Percentiles rank a stretch among this genome's conserved stretches.
Conservation (phyloP, 2,329 filamentous ascomycete genomes). For the Fusarium nanum region DNA sequence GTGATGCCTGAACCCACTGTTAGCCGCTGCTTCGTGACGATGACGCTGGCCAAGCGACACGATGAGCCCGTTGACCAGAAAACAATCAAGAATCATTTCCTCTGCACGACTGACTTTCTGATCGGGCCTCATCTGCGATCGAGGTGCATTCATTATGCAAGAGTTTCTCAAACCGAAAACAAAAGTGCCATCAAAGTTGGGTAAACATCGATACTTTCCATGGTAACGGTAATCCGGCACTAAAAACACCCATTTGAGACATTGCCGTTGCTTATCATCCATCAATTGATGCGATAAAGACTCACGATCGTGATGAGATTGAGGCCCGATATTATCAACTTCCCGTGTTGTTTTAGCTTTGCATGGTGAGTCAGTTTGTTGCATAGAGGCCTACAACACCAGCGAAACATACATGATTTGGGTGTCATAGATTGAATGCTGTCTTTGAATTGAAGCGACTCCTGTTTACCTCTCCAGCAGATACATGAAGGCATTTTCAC, state of each 20-base stretch:
- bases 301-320: neutral
- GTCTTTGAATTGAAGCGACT: neutral
- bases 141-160: slow-evolving; percentile 7
- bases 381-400: neutral
- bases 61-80: slow-evolving; percentile 9
- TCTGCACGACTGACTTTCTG: slow-evolving; percentile 9
- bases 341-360: neutral
- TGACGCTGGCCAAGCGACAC: slow-evolving; percentile 35
- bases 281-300: slow-evolving; percentile 1
- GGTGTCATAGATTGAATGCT: neutral
- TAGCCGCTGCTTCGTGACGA: slow-evolving; percentile 42
- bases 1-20: slow-evolving; percentile 27
- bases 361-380: slow-evolving; percentile 4
- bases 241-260: slow-evolving; percentile 17
- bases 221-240: slow-evolving; percentile 15
- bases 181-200: slow-evolving; percentile 8
- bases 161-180: slow-evolving; percentile 5
- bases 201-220: neutral
- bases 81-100: neutral
- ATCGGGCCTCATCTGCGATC: slow-evolving; percentile 26
- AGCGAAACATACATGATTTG: neutral
- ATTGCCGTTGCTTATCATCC: slow-evolving; percentile 6
- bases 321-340: slow-evolving; percentile 16
- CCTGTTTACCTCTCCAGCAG: neutral
- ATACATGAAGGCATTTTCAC: neutral